Conservation (phyloP, 75 land plant species). For the Selaginella tamariscina region DNA sequence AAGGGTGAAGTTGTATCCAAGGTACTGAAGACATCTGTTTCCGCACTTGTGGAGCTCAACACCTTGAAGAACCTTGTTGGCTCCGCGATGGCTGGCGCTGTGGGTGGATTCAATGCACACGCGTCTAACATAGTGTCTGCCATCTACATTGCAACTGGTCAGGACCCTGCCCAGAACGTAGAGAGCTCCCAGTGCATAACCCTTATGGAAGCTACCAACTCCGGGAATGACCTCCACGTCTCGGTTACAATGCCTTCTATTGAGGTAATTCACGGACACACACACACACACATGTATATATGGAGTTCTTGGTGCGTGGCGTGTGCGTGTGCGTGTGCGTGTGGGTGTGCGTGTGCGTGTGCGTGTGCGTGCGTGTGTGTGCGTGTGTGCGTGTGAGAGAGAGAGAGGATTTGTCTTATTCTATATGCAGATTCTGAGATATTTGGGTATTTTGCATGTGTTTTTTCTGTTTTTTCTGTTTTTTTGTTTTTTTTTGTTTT, state of each 20-base stretch:
- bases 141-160: slow-evolving; percentile 29
- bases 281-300: too few species aligned
- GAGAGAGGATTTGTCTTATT: too few species aligned
- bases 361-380: too few species aligned
- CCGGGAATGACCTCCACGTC: slow-evolving; percentile 22
- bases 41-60: slow-evolving; percentile 79
- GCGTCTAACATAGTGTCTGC: slow-evolving; percentile 43
- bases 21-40: slow-evolving; percentile 34
- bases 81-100: slow-evolving; percentile 81
- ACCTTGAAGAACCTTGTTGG: slow-evolving; percentile 72
- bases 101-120: slow-evolving; percentile 88
- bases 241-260: slow-evolving; percentile 39
- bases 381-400: too few species aligned
- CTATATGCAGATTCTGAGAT: too few species aligned
- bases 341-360: too few species aligned
- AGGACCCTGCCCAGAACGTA: slow-evolving; percentile 43
- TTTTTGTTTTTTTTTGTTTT: background rate
- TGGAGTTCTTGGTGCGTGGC: too few species aligned
- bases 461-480: background rate
- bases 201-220: slow-evolving; percentile 29
- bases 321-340: too few species aligned
- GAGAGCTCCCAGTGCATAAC: slow-evolving; percentile 33
- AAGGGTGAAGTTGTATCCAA: slow-evolving; percentile 37
- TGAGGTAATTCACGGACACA: too few species aligned
- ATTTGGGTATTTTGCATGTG: background rate